Base-by-base conservation (phyloP, 192 early-diverging fungal genomes). In the Coemansia sp. region DNA sequence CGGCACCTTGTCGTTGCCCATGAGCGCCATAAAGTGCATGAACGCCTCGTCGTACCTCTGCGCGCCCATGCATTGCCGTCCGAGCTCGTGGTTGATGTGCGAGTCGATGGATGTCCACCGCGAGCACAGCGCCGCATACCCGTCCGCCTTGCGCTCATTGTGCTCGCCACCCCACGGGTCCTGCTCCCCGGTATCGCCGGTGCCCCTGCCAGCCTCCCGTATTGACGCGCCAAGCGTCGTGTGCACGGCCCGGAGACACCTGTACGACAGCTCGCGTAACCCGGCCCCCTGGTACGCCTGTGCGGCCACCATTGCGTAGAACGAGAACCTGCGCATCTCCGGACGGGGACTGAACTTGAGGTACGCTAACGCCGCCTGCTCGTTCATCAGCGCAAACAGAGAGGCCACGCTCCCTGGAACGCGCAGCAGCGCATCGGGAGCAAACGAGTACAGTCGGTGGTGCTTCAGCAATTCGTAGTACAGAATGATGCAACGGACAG, bases 321-420 rank as follows among this genome's bases (percentile, higher is more conserved):
- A 96, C 0, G 91, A 91, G 71, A 93, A 94, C 65, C 94, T 97
- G 56, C 96, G 87, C 19, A 89, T 78, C 76, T 91, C 88, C 1
- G 91, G 87, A 2, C 85, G 87, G 8, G 43, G 48, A n/a, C 77
- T 69, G 13, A 78, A 41, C 56, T 86, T 85, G 21, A 95, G 58
- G 68, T 89, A 94, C 37, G 90, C 89, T 42, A 91, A 87, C 0
- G 94, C 94, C 0, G 96, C 93, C 72, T 98, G 96, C 73, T 99
- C 97, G 52, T 94, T 74, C 51, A 94, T 88, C 43, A 97, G 67
- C 0, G 90, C 94, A 65, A 87, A 88, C 21, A 91, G 84, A 5
- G 93, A 66, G 61, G 91, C 90, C 61, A 37, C 72, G 67, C 46
- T 80, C 32, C 43, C 48, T 0, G 82, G 73, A 5, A 57, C 41